Evolutionary conservation across 257 asterid species (phyloP), one percentile per base, ranked within the genome.

Genomic region (Nicotiana undulata): DNA sequence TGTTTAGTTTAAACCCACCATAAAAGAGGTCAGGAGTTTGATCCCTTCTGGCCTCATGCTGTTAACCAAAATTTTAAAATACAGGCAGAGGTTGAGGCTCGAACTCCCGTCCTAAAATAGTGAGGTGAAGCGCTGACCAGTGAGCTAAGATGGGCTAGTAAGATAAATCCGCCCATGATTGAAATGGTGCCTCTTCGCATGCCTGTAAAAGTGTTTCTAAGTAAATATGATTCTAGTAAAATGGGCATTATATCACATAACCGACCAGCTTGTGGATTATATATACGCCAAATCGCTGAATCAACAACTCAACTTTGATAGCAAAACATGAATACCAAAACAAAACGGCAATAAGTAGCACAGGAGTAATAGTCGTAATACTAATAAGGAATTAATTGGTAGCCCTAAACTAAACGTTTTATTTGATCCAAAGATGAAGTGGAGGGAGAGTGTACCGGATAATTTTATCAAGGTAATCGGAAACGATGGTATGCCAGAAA

Each of bases 381-480:
- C 9, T 53, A 53, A 53, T 16, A 16, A 18, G n/a, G 26, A 56
- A 56, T 56, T 56, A 56, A 56, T 12, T 53, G 22, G 22, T 53
- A 53, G 60, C 22, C 60, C 60, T 53, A 52, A 40, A 40, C 46
- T 1, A 40, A 9, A 40, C 46, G 7, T 40, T 1, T 40, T 40
- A 40, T 40, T 7, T 40, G 46, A 40, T 9, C 46, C n/a, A 52
- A 17, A 59, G 29, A 59, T 59, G 64, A 59, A 59, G 15, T 20
- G 64, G 64, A 59, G 29, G 13, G 29, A 59, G 64, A 0, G 24
- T 56, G 66, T 90, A 96, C 99, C 98, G 86, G 60, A 96, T 85
- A 67, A 90, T 89, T 82, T 96, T 96, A 20, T 94, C 93, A 76
- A 96, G 97, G 85, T 92, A 94, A 79, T 94, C 98, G 83, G 97